Conservation (phyloP, 768 basidiomycete genomes). For the Lactifluus echinatus region DNA sequence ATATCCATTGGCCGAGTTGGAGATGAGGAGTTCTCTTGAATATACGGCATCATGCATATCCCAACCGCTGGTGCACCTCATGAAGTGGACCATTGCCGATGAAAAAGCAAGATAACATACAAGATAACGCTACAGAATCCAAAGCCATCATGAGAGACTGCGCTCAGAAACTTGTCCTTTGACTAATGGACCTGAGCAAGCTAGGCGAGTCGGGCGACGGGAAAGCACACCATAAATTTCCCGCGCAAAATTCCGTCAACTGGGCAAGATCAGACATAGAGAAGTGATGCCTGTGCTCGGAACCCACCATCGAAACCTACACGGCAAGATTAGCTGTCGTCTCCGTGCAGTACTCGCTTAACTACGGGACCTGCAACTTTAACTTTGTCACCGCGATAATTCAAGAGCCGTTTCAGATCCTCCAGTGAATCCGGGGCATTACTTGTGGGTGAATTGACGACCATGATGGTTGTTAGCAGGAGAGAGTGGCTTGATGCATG, state of each 20-base stretch:
- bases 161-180: slow-evolving; percentile 83
- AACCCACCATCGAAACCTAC: slow-evolving; percentile 60
- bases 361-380: slow-evolving; percentile 77
- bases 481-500: background rate
- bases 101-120: slow-evolving; percentile 37
- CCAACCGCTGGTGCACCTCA: slow-evolving; percentile 54
- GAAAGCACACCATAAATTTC: slow-evolving; percentile 70
- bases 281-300: background rate
- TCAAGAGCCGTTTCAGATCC: slow-evolving; percentile 48
- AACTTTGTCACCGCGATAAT: slow-evolving; percentile 69
- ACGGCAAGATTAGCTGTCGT: background rate
- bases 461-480: slow-evolving; percentile 6
- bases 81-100: slow-evolving; percentile 1
- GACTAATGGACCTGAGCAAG: slow-evolving; percentile 41
- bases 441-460: slow-evolving; percentile 25
- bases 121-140: slow-evolving; percentile 93
- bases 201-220: slow-evolving; percentile 5
- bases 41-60: slow-evolving; percentile 88
- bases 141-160: slow-evolving; percentile 73
- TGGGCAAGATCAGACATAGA: slow-evolving; percentile 25
- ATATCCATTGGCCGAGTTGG: slow-evolving; percentile 89
- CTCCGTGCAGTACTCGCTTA: slow-evolving; percentile 22
- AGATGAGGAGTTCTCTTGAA: slow-evolving; percentile 77
- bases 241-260: slow-evolving; percentile 92
- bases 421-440: slow-evolving; percentile 44